Evolutionary conservation across 2,329 filamentous ascomycete genomes (phyloP).

Genomic region (Dactylellina haptotyla): DNA sequence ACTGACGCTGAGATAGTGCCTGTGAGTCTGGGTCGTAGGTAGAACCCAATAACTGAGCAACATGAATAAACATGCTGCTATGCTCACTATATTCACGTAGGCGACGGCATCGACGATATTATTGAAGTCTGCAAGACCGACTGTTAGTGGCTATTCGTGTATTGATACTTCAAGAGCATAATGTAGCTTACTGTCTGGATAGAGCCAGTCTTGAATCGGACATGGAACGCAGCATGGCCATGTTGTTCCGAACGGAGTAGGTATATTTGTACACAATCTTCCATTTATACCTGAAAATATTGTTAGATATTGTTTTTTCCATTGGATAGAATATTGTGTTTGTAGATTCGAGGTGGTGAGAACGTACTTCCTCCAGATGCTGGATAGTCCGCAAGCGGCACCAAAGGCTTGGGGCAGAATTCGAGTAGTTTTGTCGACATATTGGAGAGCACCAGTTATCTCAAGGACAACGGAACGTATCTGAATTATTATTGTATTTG

Average conservation of each 20-base stretch:
- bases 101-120: conserved; percentile 74
- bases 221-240: conserved; percentile 84
- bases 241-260: conserved; percentile 64
- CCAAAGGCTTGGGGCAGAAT: conserved; percentile 75
- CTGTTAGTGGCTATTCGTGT: conserved; percentile 13
- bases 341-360: conserved; percentile 21
- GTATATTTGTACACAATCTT: conserved; percentile 64
- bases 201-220: conserved; percentile 81
- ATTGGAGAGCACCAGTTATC: conserved; percentile 19
- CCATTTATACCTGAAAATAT: conserved; percentile 67
- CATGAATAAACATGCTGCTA: conserved; percentile 78
- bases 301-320: conserved; percentile 18
- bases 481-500: not conserved
- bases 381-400: conserved; percentile 71
- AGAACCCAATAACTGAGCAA: conserved; percentile 81
- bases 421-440: conserved; percentile 32
- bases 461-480: conserved; percentile 13
- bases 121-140: conserved; percentile 69
- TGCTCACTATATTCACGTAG: conserved; percentile 81
- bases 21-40: conserved; percentile 86
- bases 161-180: no score
- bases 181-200: conserved; percentile 66
- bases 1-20: conserved; percentile 92
- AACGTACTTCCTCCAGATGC: conserved; percentile 73
- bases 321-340: not conserved